These are phyloP conservation scores for Cylindrodendrum hubeiense DNA, from an alignment of 2,329 filamentous ascomycete species.

Conservation along the genomic window DNA sequence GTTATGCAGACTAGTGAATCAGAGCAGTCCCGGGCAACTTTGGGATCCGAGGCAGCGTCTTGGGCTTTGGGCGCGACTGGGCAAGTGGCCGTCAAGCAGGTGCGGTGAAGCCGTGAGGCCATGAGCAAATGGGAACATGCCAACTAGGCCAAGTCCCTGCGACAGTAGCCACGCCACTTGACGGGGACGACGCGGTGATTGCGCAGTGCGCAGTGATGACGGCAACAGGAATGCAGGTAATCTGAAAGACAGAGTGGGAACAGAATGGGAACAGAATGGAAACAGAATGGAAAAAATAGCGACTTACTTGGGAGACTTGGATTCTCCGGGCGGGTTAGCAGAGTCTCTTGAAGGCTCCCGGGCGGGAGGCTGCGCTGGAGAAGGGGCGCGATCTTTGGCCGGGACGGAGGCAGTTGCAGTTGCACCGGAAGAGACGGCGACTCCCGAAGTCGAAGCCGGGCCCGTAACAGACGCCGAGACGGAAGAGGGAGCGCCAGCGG, in stretches of 20 bases:
- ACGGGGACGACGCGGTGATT: conserved; percentile 6
- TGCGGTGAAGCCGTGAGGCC: conserved; percentile 38
- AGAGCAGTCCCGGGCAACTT: conserved; percentile 15
- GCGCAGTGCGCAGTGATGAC: neutral
- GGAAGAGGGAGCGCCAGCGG: conserved; percentile 11
- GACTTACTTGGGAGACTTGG: conserved; percentile 28
- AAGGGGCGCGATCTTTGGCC: conserved; percentile 34
- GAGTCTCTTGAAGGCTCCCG: conserved; percentile 14
- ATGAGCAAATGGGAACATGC: conserved; percentile 43
- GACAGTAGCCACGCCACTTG: conserved; percentile 40
- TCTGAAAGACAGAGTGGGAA: too few relatives aligned
- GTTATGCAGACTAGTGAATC: conserved; percentile 22
- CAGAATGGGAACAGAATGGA: neutral
- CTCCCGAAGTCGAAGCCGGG: conserved; percentile 11
- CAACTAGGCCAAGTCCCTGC: conserved; percentile 40
- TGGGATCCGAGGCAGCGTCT: conserved; percentile 12
- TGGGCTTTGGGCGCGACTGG: conserved; percentile 28
- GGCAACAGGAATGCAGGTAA: neutral
- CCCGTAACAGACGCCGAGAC: conserved; percentile 14
- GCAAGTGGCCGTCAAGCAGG: conserved; percentile 37
- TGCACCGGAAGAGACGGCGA: conserved; percentile 27
- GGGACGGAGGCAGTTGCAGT: conserved; percentile 29
- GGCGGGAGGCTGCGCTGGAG: conserved; percentile 23
- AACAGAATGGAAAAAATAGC: neutral
- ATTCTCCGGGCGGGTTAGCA: conserved; percentile 2